Conservation (phyloP, 352 stramenopile species). For the Nothophytophthora sp. region DNA sequence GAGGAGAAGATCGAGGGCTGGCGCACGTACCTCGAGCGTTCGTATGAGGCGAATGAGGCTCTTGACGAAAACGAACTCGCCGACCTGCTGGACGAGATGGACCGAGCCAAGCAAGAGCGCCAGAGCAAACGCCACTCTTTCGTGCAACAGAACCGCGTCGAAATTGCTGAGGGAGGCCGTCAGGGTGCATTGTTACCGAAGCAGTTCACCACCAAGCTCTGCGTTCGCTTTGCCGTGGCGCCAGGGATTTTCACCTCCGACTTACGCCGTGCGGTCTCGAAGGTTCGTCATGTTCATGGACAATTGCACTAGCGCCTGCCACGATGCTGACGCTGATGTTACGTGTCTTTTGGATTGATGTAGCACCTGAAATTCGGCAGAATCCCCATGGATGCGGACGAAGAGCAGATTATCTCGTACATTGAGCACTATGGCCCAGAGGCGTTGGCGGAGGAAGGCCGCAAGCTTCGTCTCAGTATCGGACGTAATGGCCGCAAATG, state of each 20-base stretch:
- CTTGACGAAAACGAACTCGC: conserved; percentile 47
- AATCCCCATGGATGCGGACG: conserved; percentile 50
- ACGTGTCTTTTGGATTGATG: conserved; percentile 6
- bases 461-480: conserved; percentile 62
- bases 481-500: conserved; percentile 21
- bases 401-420: conserved; percentile 64
- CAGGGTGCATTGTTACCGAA: conserved; percentile 59
- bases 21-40: conserved; percentile 58
- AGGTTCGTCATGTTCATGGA: conserved; percentile 44
- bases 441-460: conserved; percentile 58
- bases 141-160: conserved; percentile 53
- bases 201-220: conserved; percentile 82
- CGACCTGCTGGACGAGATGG: conserved; percentile 33
- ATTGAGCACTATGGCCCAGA: conserved; percentile 53
- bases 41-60: conserved; percentile 47
- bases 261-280: conserved; percentile 55
- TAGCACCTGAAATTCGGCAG: conserved; percentile 66
- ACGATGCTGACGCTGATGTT: conserved; percentile 12
- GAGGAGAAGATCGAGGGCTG: conserved; percentile 56
- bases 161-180: conserved; percentile 33
- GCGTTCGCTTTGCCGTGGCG: conserved; percentile 64
- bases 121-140: conserved; percentile 50
- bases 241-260: conserved; percentile 80
- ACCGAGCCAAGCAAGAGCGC: conserved; percentile 31
- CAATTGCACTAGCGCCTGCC: no score